Conservation (phyloP, 1,139 yeast species). For the Yamadazyma atlantica region DNA sequence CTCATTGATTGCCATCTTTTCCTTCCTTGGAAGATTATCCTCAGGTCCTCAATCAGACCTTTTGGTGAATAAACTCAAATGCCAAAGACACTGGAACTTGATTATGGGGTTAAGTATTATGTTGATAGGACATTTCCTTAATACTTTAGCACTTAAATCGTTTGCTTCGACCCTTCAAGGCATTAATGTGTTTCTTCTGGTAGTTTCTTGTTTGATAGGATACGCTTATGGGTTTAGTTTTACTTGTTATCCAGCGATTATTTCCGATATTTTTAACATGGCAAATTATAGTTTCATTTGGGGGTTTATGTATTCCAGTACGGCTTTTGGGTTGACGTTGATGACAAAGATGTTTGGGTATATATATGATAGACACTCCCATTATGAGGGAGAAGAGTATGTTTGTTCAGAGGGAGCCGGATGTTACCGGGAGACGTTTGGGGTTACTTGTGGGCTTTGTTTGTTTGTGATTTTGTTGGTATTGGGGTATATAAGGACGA, state of each 20-base stretch:
- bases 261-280: slow-evolving; percentile 77
- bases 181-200: slow-evolving; percentile 35
- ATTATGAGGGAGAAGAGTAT: slow-evolving; percentile 31
- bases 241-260: slow-evolving; percentile 78
- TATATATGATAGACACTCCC: slow-evolving; percentile 31
- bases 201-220: slow-evolving; percentile 65
- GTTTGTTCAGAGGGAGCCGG: slow-evolving; percentile 38
- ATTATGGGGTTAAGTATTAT: slow-evolving; percentile 47
- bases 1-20: slow-evolving; percentile 63
- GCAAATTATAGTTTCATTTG: slow-evolving; percentile 73
- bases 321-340: slow-evolving; percentile 37
- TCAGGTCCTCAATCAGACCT: slow-evolving; percentile 71
- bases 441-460: slow-evolving; percentile 31
- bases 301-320: slow-evolving; percentile 69
- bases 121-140: slow-evolving; percentile 39
- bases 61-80: slow-evolving; percentile 48
- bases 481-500: slow-evolving; percentile 21
- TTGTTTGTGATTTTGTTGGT: slow-evolving; percentile 22
- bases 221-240: slow-evolving; percentile 78
- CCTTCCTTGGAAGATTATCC: slow-evolving; percentile 65
- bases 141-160: slow-evolving; percentile 30
- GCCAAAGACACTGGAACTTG: slow-evolving; percentile 70
- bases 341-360: slow-evolving; percentile 43
- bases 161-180: slow-evolving; percentile 25
- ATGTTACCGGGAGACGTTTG: slow-evolving; percentile 41